Percentiles rank a stretch among this genome's conserved stretches.
phyloP scores from a whole-genome alignment of 2,329 filamentous ascomycete genomes.

The Colletotrichum spaethianum region DNA sequence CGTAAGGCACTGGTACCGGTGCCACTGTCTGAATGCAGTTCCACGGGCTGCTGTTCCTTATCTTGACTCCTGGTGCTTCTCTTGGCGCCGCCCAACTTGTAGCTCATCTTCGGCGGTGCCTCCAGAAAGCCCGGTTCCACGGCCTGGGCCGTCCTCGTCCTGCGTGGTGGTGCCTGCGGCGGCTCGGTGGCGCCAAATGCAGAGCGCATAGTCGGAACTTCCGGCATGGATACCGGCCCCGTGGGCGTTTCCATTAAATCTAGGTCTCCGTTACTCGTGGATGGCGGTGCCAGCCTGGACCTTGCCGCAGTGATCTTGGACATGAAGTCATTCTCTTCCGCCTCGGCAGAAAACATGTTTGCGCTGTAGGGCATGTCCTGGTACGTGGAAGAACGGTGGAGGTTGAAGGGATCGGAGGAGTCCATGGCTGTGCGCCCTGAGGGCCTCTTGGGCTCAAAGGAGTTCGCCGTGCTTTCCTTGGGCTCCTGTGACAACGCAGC shows the following conservation, averaged over 20 bases:
- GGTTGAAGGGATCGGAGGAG: slow-evolving; percentile 66
- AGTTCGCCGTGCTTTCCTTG: slow-evolving; percentile 53
- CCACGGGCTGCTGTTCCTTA: slow-evolving; percentile 52
- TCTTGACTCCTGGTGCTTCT: slow-evolving; percentile 56
- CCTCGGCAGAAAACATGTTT: slow-evolving; percentile 57
- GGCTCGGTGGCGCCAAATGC: slow-evolving; percentile 56
- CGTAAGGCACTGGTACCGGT: slow-evolving; percentile 51
- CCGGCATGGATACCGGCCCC: slow-evolving; percentile 58
- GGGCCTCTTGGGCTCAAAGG: slow-evolving; percentile 60
- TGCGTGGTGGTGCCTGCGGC: slow-evolving; percentile 67
- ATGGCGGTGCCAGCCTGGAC: slow-evolving; percentile 58
- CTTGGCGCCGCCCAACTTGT: slow-evolving; percentile 65
- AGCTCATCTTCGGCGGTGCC: slow-evolving; percentile 75
- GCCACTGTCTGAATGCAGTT: slow-evolving; percentile 59
- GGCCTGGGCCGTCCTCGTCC: slow-evolving; percentile 67
- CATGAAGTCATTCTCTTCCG: slow-evolving; percentile 69
- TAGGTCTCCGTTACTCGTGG: slow-evolving; percentile 55
- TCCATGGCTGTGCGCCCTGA: slow-evolving; percentile 55
- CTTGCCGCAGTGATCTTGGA: slow-evolving; percentile 68
- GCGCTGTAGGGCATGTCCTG: slow-evolving; percentile 57
- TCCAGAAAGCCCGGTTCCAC: slow-evolving; percentile 68
- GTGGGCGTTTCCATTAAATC: slow-evolving; percentile 77
- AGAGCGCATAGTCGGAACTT: slow-evolving; percentile 52
- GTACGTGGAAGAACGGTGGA: slow-evolving; percentile 56
- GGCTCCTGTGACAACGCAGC: slow-evolving; percentile 52